These are phyloP conservation scores for Nepenthes gracilis DNA, from an alignment of 148 eudicot genomes.

Conservation along the genomic window DNA sequence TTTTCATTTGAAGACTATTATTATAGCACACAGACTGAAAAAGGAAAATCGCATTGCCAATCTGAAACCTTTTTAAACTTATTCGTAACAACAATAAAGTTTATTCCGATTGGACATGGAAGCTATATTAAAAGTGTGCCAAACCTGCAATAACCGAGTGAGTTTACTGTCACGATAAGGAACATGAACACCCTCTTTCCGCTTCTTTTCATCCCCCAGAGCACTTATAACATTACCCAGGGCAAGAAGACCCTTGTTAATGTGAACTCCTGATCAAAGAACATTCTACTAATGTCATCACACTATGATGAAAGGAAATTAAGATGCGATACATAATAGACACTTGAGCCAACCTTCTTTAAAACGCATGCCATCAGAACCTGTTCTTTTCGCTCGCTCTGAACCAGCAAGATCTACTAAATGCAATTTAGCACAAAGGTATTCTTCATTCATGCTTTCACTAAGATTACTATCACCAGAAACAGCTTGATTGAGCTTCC, in stretches of 20 bases:
- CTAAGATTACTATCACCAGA: conserved; percentile 35
- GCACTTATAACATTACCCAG: conserved; percentile 98
- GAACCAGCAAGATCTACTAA: conserved; percentile 99
- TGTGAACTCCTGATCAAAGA: conserved; percentile 71
- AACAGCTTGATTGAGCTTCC: conserved; percentile 34
- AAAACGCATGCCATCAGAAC: conserved; percentile 99
- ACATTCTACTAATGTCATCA: conserved; percentile 2
- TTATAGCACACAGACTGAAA: no score
- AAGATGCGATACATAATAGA: neutral
- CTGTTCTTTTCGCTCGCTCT: conserved; percentile 96
- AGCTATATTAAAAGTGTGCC: conserved; percentile 2
- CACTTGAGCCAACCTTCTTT: conserved; percentile 60
- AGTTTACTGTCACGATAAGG: conserved; percentile 99
- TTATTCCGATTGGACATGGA: no score
- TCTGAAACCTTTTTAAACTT: neutral
- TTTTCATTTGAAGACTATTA: no score
- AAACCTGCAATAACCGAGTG: conserved; percentile 94
- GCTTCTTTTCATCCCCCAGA: conserved; percentile 95
- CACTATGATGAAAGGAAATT: neutral
- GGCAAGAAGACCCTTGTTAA: conserved; percentile 97
- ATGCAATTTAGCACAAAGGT: conserved; percentile 93
- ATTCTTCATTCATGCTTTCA: conserved; percentile 74
- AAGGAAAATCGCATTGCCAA: neutral
- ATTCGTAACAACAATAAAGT: neutral
- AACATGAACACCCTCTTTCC: conserved; percentile 91